Evolutionary conservation across 176 grass and related monocot species (phyloP).

Genomic region (Raddia guianensis): DNA sequence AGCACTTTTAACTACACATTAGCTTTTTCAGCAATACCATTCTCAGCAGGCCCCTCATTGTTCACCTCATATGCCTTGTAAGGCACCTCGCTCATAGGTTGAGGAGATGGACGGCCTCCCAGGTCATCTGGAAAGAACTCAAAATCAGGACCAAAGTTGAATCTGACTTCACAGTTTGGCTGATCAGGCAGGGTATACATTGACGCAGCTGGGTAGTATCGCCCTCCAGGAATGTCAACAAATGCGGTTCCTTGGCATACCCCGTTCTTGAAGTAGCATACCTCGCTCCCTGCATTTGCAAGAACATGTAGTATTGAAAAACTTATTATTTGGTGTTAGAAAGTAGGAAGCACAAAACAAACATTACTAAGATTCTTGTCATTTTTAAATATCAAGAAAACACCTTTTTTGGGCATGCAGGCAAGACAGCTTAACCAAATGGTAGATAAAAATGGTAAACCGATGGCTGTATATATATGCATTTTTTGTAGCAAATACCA

Average conservation of each 20-base stretch:
- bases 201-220: slow-evolving; percentile 84
- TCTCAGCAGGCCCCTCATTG: slow-evolving; percentile 64
- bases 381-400: slow-evolving; percentile 4
- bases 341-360: neutral
- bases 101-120: slow-evolving; percentile 52
- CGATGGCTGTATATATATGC: neutral
- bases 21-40: slow-evolving; percentile 69
- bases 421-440: neutral
- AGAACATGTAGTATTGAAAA: slow-evolving; percentile 11
- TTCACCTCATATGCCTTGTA: slow-evolving; percentile 61
- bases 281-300: slow-evolving; percentile 73
- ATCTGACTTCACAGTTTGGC: slow-evolving; percentile 71
- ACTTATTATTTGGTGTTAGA: neutral
- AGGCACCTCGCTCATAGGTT: slow-evolving; percentile 68
- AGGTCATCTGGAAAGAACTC: slow-evolving; percentile 76
- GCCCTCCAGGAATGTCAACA: slow-evolving; percentile 72
- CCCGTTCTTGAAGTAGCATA: slow-evolving; percentile 90
- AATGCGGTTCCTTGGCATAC: slow-evolving; percentile 78
- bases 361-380: slow-evolving; percentile 1
- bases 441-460: neutral
- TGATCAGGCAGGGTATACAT: slow-evolving; percentile 86
- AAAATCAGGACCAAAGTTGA: slow-evolving; percentile 92
- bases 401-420: neutral
- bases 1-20: slow-evolving; percentile 36
- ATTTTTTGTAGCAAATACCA: neutral